These are phyloP conservation scores for Claviceps spartinae DNA, from an alignment of 2,329 filamentous ascomycete species.

Conservation along the genomic window DNA sequence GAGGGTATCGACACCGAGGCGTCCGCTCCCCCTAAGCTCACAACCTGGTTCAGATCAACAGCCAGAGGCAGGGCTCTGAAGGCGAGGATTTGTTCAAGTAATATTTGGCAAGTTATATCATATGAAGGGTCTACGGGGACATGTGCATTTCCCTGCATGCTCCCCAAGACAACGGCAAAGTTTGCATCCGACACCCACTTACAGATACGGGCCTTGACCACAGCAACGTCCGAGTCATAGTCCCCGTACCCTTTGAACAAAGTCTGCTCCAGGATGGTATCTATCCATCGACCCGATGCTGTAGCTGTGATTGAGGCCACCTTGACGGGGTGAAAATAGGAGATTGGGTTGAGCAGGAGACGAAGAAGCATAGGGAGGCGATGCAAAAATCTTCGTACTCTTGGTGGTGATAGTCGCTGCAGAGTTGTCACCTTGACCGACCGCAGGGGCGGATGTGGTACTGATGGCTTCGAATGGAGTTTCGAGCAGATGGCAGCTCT, in stretches of 20 bases:
- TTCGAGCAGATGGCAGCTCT: slow-evolving; percentile 3
- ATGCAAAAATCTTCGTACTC: slow-evolving; percentile 2
- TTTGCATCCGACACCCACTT: slow-evolving; percentile 3
- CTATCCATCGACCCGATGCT: slow-evolving; percentile 3
- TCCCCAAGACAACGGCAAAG: slow-evolving; percentile 2
- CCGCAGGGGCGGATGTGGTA: slow-evolving; percentile 3
- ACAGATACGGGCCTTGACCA: slow-evolving; percentile 2
- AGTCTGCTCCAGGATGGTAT: slow-evolving; percentile 2
- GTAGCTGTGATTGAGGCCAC: slow-evolving; percentile 5
- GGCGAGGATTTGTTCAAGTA: neutral
- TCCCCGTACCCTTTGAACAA: slow-evolving; percentile 4
- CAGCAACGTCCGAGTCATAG: slow-evolving; percentile 1
- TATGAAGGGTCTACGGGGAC: neutral
- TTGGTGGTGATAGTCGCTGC: neutral
- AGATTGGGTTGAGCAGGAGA: slow-evolving; percentile 2
- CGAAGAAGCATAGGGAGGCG: slow-evolving; percentile 5
- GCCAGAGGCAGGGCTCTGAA: slow-evolving; percentile 2
- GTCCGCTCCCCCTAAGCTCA: slow-evolving; percentile 1
- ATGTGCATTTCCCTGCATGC: slow-evolving; percentile 1
- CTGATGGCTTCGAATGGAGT: slow-evolving; percentile 4
- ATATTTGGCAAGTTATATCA: slow-evolving; percentile 2
- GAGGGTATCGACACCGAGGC: slow-evolving; percentile 1
- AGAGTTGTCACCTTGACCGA: slow-evolving; percentile 5
- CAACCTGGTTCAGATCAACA: neutral
- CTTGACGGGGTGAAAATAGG: slow-evolving; percentile 4